These are phyloP conservation scores for Friedmanniomyces simplex DNA, from an alignment of 495 filamentous ascomycete genomes.

Conservation along the genomic window DNA sequence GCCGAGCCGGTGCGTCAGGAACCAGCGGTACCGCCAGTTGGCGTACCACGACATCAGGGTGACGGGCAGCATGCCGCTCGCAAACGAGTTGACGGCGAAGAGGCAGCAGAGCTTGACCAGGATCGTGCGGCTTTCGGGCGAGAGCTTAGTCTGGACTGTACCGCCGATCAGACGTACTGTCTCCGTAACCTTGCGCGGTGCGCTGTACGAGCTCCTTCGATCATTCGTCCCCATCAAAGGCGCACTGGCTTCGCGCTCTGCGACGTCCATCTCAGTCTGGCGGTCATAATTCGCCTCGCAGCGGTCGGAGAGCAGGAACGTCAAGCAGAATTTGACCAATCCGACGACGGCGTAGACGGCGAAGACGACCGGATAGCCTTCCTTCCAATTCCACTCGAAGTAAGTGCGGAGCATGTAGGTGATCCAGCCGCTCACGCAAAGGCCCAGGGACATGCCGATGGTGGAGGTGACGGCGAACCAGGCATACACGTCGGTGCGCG, in stretches of 20 bases:
- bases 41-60: conserved; percentile 10
- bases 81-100: conserved; percentile 67
- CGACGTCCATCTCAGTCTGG: conserved; percentile 11
- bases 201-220: neutral
- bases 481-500: conserved; percentile 62
- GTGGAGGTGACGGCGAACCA: conserved; percentile 68
- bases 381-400: conserved; percentile 45
- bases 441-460: conserved; percentile 53
- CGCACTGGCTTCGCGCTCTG: conserved; percentile 18
- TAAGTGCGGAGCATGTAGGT: conserved; percentile 42
- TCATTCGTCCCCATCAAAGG: conserved; percentile 37
- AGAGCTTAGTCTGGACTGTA: conserved; percentile 1
- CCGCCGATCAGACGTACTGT: neutral
- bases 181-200: neutral
- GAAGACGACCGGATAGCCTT: conserved; percentile 54
- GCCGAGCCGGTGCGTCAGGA: conserved; percentile 66
- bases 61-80: conserved; percentile 61
- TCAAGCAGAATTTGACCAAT: conserved; percentile 52
- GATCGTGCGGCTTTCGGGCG: conserved; percentile 41
- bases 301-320: conserved; percentile 44
- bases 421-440: conserved; percentile 54
- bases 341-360: conserved; percentile 60
- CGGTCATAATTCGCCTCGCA: conserved; percentile 40
- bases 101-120: conserved; percentile 63
- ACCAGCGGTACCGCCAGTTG: conserved; percentile 13